Conservation (phyloP, 1,284 basidiomycete genomes). For the Ustilago xerochloae region DNA sequence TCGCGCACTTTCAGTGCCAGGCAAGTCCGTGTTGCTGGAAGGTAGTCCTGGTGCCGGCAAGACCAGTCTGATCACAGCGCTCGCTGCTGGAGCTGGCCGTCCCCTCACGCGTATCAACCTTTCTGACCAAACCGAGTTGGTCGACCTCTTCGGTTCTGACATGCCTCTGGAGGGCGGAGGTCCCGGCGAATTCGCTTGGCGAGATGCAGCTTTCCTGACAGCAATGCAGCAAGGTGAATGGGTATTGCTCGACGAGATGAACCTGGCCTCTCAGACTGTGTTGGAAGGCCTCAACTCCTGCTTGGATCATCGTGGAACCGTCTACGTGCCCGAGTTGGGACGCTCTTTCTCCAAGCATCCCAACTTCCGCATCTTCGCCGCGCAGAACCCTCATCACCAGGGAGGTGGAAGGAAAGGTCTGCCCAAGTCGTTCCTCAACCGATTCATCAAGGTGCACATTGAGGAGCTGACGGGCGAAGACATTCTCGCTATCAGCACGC, state of each 20-base stretch:
- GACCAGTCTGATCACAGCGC: conserved; percentile 89
- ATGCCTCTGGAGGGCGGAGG: conserved; percentile 91
- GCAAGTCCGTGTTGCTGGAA: conserved; percentile 92
- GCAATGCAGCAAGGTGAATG: conserved; percentile 81
- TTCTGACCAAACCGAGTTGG: conserved; percentile 97
- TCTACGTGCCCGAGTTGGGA: conserved; percentile 94
- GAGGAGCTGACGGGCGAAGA: conserved; percentile 86
- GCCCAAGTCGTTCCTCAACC: conserved; percentile 95
- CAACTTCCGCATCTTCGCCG: conserved; percentile 94
- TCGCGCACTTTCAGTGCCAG: conserved; percentile 84
- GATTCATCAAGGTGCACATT: conserved; percentile 96
- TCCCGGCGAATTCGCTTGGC: conserved; percentile 96
- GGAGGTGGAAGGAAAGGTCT: conserved; percentile 97
- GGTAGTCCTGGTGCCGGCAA: conserved; percentile 99
- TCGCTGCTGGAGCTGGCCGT: conserved; percentile 84
- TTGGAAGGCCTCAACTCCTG: conserved; percentile 97
- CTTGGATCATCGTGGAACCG: conserved; percentile 92
- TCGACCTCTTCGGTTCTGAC: conserved; percentile 96
- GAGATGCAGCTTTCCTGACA: conserved; percentile 92
- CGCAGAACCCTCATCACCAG: conserved; percentile 95
- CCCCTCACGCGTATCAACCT: conserved; percentile 94
- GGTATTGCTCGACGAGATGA: conserved; percentile 99
- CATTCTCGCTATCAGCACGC: conserved; percentile 81
- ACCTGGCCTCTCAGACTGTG: conserved; percentile 88
- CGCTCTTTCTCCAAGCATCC: conserved; percentile 89